A percentile compares a stretch with the other conserved stretches of the same genome.
Conservation (phyloP, 2,329 filamentous ascomycete genomes). For the Annulohypoxylon truncatum region DNA sequence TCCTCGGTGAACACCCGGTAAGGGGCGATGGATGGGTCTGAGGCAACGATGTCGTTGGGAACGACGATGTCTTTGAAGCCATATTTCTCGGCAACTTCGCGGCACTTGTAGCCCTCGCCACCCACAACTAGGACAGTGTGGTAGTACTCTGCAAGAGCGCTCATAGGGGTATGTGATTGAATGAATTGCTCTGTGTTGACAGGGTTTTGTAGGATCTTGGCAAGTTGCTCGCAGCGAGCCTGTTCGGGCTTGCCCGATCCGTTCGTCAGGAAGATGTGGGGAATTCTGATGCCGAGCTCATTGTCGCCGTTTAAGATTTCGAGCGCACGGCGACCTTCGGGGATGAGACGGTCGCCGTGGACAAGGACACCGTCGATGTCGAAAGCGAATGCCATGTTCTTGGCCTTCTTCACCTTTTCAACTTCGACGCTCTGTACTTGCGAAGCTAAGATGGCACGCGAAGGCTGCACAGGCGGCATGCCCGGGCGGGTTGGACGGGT, state of each 20-base stretch:
- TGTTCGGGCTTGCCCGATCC: constrained; percentile 77
- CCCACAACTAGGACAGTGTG: constrained; percentile 80
- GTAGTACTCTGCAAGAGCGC: constrained; percentile 80
- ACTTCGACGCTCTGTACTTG: constrained; percentile 75
- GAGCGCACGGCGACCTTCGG: constrained; percentile 72
- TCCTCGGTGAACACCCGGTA: constrained; percentile 75
- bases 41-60: constrained; percentile 79
- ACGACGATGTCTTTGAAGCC: constrained; percentile 80
- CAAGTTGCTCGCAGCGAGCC: constrained; percentile 73
- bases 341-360: constrained; percentile 77
- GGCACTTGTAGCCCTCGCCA: constrained; percentile 79
- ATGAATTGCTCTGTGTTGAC: constrained; percentile 80
- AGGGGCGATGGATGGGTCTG: constrained; percentile 75
- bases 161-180: constrained; percentile 82
- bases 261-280: constrained; percentile 80
- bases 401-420: constrained; percentile 74
- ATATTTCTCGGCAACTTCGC: constrained; percentile 77
- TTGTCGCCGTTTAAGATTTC: constrained; percentile 81
- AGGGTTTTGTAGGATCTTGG: constrained; percentile 72
- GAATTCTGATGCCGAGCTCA: constrained; percentile 81
- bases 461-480: constrained; percentile 69
- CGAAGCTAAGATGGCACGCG: constrained; percentile 74
- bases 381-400: constrained; percentile 86
- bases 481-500: constrained; percentile 62
- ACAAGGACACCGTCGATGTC: constrained; percentile 83